Conservation (phyloP, 495 filamentous ascomycete genomes). For the Aspergillus ellipticus region DNA sequence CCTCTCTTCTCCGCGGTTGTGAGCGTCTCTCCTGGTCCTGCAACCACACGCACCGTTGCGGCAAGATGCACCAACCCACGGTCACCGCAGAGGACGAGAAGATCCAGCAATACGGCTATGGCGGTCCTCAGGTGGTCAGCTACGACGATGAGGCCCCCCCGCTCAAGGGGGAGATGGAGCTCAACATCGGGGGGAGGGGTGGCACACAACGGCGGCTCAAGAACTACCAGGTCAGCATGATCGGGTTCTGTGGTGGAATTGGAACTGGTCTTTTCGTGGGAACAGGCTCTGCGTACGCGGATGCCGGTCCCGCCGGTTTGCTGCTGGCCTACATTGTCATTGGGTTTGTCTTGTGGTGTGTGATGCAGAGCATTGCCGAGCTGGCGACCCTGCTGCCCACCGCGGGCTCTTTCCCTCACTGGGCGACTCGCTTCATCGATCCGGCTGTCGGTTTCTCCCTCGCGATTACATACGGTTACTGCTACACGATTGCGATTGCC, state of each 20-base stretch:
- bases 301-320: constrained; percentile 63
- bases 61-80: not conserved
- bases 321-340: constrained; percentile 69
- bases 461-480: constrained; percentile 49
- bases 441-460: constrained; percentile 69
- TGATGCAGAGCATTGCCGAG: constrained; percentile 60
- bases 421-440: constrained; percentile 68
- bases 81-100: not conserved
- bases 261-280: constrained; percentile 77
- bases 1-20: not conserved
- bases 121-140: constrained; percentile 1
- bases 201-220: constrained; percentile 34
- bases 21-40: not conserved
- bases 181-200: constrained; percentile 36
- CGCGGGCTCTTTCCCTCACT: constrained; percentile 70
- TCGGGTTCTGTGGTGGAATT: constrained; percentile 36
- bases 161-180: constrained; percentile 29
- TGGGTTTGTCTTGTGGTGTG: constrained; percentile 58
- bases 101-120: not conserved
- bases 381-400: constrained; percentile 72
- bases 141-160: constrained; percentile 19
- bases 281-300: constrained; percentile 63
- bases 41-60: not conserved
- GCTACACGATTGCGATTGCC: constrained; percentile 58
- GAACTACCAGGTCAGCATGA: constrained; percentile 40